phyloP scores from a whole-genome alignment of 23 red algal species.

The Gracilaria caudata region DNA sequence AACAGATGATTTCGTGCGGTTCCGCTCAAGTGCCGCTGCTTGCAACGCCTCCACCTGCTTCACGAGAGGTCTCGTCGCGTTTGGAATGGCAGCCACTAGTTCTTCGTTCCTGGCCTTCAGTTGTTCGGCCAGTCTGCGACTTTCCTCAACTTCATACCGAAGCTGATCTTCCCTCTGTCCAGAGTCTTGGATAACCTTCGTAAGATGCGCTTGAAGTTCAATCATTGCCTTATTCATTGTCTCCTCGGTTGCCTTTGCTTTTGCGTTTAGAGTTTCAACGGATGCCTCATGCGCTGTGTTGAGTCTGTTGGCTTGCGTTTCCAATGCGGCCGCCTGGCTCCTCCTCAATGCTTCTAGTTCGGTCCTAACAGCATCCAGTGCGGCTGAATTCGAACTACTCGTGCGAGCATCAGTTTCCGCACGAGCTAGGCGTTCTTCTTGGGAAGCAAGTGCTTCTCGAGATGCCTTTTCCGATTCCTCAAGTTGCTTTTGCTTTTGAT shows the following conservation, averaged over 20 bases:
- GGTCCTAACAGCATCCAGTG: constrained; percentile 62
- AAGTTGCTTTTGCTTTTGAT: constrained; percentile 35
- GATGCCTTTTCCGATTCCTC: constrained; percentile 62
- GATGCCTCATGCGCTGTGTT: constrained; percentile 42
- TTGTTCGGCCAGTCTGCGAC: constrained; percentile 31
- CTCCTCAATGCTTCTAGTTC: constrained; percentile 71
- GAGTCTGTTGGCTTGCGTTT: constrained; percentile 45
- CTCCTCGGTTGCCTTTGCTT: constrained; percentile 31
- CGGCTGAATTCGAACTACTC: constrained; percentile 54
- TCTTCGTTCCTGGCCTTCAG: constrained; percentile 77
- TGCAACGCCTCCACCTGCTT: constrained; percentile 79
- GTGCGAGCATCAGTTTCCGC: constrained; percentile 50
- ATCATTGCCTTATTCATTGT: constrained; percentile 61
- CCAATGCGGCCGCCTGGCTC: constrained; percentile 61
- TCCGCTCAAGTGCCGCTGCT: constrained; percentile 58
- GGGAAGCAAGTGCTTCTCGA: constrained; percentile 39
- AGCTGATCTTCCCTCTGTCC: constrained; percentile 69
- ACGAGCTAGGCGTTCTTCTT: constrained; percentile 48
- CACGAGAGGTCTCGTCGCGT: constrained; percentile 78
- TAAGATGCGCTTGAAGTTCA: constrained; percentile 67
- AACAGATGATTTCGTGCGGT: constrained; percentile 43
- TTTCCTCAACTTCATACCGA: constrained; percentile 61
- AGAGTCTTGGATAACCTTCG: constrained; percentile 50
- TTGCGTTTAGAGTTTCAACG: constrained; percentile 24
- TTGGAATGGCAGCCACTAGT: constrained; percentile 65